Evolutionary conservation across 2,329 filamentous ascomycete species (phyloP), one percentile per base, ranked within the genome.

Genomic region (Fusarium sp.): DNA sequence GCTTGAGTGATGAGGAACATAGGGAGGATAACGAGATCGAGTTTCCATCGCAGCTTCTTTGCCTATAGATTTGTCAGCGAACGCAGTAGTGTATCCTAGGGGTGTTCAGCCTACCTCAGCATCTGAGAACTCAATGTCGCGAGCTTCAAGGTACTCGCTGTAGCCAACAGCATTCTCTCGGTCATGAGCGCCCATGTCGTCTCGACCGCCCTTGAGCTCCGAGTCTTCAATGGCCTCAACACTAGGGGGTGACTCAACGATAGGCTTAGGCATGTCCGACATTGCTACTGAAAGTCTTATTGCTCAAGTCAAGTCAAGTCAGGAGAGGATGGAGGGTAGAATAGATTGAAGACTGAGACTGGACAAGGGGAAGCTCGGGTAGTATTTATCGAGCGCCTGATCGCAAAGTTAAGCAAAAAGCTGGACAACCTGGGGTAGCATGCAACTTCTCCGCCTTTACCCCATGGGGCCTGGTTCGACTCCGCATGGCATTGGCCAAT

Each of bases 21-120:
- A 15, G 61, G 61, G 6, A 63, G 54, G 7, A 63, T 63, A 22
- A 63, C 36, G 7, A 63, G 54, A n/a, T 63, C 61, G n/a, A 63
- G 61, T 13, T 63, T 63, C 61, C 54, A 63, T 20, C 61, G 28
- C 3, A 63, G 54, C 18, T 24, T 63, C 14, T 63, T 60, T 3
- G 54, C 61, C 61, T 63, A 5, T 4, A 14, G 10, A 15, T 10
- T 4, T n/a, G 22, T 42, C 14, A 42, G 39, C 4, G 6, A n/a
- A 42, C 6, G 7, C 39, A 42, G 39, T 11, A 42, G 38, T 14
- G 38, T 1, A 39, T n/a, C 3, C 14, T 13, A 15, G 22, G 22
- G 6, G 7, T 4, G 22, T 42, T 42, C 1, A 15, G 22, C 8
- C 6, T 13, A 60, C 61, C 42, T 60, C 61, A 3, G 54, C 28